Evolutionary conservation across 139 green algal species (phyloP).

Genomic region (Coelastrella sp.): DNA sequence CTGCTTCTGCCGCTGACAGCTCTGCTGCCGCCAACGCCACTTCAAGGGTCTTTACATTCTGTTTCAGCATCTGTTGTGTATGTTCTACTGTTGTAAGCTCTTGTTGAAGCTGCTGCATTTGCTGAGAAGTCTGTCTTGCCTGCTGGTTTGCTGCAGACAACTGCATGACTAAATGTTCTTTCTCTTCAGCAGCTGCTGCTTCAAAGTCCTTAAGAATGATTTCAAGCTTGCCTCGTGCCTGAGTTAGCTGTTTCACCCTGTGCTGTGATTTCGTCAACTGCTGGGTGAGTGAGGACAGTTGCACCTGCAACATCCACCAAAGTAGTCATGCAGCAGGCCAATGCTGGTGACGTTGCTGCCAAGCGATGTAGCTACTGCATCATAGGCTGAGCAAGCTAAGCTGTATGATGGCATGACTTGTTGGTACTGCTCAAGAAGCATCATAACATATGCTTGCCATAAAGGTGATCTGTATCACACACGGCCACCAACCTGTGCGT

Average conservation of each 20-base stretch:
- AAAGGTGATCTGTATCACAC: too few relatives aligned
- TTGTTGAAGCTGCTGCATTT: not conserved
- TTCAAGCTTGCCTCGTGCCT: conserved; percentile 13
- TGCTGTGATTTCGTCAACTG: not conserved
- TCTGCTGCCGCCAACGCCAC: conserved; percentile 3
- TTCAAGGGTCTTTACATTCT: conserved; percentile 3
- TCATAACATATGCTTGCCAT: too few relatives aligned
- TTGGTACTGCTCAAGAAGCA: too few relatives aligned
- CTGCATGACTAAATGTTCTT: conserved; percentile 3
- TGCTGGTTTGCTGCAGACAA: conserved; percentile 21
- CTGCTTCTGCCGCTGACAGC: not conserved
- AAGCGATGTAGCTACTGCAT: not conserved
- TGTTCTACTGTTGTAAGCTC: not conserved
- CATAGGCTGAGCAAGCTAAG: not conserved
- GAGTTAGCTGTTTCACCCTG: conserved; percentile 13
- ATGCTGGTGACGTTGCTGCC: not conserved
- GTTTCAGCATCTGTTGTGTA: not conserved
- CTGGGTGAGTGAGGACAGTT: not conserved
- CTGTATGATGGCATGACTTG: too few relatives aligned
- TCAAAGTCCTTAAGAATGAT: conserved; percentile 32
- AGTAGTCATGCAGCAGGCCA: not conserved
- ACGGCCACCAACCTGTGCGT: not conserved
- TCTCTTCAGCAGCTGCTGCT: conserved; percentile 27
- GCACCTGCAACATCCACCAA: not conserved
- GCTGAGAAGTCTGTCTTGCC: not conserved